phyloP scores from a whole-genome alignment of 1,139 yeast species.

The Nakaseomyces nivariensis region DNA sequence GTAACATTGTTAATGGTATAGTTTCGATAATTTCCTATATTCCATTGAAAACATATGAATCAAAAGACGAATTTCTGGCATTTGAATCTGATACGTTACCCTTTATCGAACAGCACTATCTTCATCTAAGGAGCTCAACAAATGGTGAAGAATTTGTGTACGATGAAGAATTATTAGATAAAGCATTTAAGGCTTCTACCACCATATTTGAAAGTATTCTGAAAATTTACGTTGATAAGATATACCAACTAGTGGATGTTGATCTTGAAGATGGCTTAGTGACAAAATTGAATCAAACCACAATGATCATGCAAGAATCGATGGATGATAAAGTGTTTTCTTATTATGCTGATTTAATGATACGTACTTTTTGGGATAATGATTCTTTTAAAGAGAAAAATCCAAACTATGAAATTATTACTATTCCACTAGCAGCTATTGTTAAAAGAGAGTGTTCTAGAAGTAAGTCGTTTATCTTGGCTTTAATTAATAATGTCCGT shows the following conservation, averaged over 20 bases:
- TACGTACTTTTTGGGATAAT: constrained; percentile 54
- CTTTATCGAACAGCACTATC: constrained; percentile 57
- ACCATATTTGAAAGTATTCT: constrained; percentile 53
- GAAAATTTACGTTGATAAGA: constrained; percentile 45
- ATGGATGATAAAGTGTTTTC: constrained; percentile 54
- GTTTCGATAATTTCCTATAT: constrained; percentile 63
- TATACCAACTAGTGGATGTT: constrained; percentile 56
- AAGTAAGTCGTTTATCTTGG: constrained; percentile 32
- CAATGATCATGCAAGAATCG: constrained; percentile 60
- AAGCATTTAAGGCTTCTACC: constrained; percentile 66
- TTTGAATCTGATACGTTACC: constrained; percentile 39
- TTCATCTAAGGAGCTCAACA: constrained; percentile 35
- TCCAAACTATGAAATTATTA: constrained; percentile 31
- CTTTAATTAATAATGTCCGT: constrained; percentile 34
- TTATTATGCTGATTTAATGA: constrained; percentile 31
- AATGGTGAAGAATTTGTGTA: constrained; percentile 21
- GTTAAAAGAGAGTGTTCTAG: constrained; percentile 41
- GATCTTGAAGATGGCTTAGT: constrained; percentile 54
- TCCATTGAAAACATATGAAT: constrained; percentile 50
- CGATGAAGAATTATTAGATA: constrained; percentile 39
- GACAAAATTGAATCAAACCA: constrained; percentile 47
- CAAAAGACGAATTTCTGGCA: constrained; percentile 40
- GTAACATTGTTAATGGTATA: constrained; percentile 59
- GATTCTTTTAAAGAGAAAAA: constrained; percentile 39
- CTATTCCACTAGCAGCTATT: constrained; percentile 60